Percentiles rank a stretch among this genome's conserved stretches.
Evolutionary conservation across 208 protist genomes (phyloP).

Genomic region (Porcisia hertigi): DNA sequence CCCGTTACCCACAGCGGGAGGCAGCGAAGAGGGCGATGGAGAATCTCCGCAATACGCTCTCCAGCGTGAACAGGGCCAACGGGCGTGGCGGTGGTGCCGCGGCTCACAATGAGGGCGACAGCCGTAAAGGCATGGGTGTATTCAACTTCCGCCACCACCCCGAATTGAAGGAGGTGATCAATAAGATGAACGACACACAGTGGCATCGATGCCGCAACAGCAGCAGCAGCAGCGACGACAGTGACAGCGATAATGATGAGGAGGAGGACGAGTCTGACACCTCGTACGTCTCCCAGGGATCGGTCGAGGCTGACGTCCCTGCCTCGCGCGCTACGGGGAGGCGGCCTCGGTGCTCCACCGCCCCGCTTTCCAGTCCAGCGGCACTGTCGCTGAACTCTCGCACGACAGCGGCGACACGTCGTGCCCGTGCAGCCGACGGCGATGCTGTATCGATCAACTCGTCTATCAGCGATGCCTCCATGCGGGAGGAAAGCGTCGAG

Average conservation of each 20-base stretch:
- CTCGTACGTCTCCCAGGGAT: neutral
- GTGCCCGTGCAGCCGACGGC: neutral
- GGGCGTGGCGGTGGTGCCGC: neutral
- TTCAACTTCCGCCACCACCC: constrained; percentile 52
- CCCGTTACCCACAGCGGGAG: constrained; percentile 64
- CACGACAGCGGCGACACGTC: neutral
- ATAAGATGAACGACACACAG: neutral
- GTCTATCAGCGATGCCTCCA: constrained; percentile 62
- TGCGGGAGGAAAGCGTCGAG: constrained; percentile 60
- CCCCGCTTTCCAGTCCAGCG: neutral
- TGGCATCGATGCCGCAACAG: neutral
- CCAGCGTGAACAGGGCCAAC: constrained; percentile 14
- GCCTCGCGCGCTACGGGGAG: neutral
- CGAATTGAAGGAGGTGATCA: constrained; percentile 24
- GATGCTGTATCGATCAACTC: constrained; percentile 52
- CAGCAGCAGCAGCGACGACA: too few species aligned
- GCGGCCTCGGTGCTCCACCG: neutral
- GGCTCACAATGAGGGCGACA: constrained; percentile 13
- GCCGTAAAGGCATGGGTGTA: constrained; percentile 28
- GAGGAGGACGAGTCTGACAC: constrained; percentile 5
- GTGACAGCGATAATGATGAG: neutral
- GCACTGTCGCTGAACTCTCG: neutral
- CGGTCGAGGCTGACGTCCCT: neutral
- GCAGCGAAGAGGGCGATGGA: constrained; percentile 63
- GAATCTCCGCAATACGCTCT: constrained; percentile 45